Evolutionary conservation across 208 protist genomes (phyloP), one percentile per base, ranked within the genome.

Genomic region (Wallacemonas sp.): DNA sequence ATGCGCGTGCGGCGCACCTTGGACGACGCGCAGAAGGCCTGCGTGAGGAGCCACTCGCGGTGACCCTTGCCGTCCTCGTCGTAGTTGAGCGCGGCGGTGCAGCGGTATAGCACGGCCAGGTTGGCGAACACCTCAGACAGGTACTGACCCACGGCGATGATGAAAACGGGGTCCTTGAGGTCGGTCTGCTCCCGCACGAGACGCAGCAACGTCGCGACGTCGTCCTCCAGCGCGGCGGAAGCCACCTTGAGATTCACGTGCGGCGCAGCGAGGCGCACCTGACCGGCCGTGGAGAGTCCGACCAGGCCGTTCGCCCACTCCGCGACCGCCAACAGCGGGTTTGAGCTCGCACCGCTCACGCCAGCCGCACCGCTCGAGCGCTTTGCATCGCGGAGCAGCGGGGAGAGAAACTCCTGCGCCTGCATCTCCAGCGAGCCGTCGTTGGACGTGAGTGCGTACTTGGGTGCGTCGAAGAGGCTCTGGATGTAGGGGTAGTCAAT

Each of bases 11-110:
- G 81, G 5, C 80, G 77, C 58, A 60, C 68, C 23, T 54, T 54
- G 8, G 88, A 94, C 33, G 80, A 58, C 1, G 68, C 70, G 41
- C 81, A 83, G 61, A 94, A 90, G 12, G 74, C 72, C 62, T 94
- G 77, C 16, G 88, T 77, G 27, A 90, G 72, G 11, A 94, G 68
- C 88, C 88, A 94, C 69, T 90, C 78, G 9, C 81, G 76, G 49
- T 89, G 78, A 0, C 72, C 88, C 21, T 61, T 67, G 46, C 68
- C 68, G 26, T 74, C 77, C 58, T 88, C 82, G 24, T 85, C 84
- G 19, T 64, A 38, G 56, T 72, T 61, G 21, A 94, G 82, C 32
- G 83, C 68, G 6, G 85, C 81, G 17, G 88, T 88, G 67, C 67
- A 78, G 60, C 85, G 82, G 69, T 89, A 88, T 23, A 94, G 65